phyloP scores from a whole-genome alignment of 805 yeast genomes.

The Metschnikowia shivogae region DNA sequence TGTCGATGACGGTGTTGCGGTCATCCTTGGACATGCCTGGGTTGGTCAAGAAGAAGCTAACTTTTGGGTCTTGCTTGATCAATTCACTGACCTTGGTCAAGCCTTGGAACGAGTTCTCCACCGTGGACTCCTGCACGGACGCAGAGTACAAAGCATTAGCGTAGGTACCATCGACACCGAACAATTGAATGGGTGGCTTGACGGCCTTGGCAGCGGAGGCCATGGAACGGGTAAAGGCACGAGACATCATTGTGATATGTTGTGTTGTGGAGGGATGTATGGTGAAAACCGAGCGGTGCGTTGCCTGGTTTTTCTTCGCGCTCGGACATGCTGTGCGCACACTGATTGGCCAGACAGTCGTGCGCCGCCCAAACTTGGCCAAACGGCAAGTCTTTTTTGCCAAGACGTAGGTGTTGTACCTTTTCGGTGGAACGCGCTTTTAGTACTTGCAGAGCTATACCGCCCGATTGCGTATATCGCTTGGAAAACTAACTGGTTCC shows the following conservation, averaged over 20 bases:
- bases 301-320: constrained; percentile 10
- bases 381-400: background rate
- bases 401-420: background rate
- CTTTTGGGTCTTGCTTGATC: constrained; percentile 59
- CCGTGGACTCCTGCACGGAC: constrained; percentile 73
- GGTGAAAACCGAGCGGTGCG: constrained; percentile 1
- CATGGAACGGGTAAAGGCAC: constrained; percentile 64
- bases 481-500: too few species aligned
- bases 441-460: too few species aligned
- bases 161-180: constrained; percentile 94
- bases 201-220: constrained; percentile 65
- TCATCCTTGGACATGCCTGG: constrained; percentile 80
- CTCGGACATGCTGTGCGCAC: constrained; percentile 7
- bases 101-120: constrained; percentile 66
- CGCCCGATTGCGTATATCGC: too few species aligned
- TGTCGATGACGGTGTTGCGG: constrained; percentile 64
- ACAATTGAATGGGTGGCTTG: constrained; percentile 89
- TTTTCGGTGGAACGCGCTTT: too few species aligned
- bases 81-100: constrained; percentile 54
- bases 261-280: constrained; percentile 2
- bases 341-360: constrained; percentile 13
- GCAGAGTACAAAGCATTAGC: constrained; percentile 94
- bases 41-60: constrained; percentile 60
- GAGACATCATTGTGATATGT: constrained; percentile 47
- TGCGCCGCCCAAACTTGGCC: constrained; percentile 4